phyloP scores from a whole-genome alignment of 257 asterid genomes.

The Anisodus acutangulus region DNA sequence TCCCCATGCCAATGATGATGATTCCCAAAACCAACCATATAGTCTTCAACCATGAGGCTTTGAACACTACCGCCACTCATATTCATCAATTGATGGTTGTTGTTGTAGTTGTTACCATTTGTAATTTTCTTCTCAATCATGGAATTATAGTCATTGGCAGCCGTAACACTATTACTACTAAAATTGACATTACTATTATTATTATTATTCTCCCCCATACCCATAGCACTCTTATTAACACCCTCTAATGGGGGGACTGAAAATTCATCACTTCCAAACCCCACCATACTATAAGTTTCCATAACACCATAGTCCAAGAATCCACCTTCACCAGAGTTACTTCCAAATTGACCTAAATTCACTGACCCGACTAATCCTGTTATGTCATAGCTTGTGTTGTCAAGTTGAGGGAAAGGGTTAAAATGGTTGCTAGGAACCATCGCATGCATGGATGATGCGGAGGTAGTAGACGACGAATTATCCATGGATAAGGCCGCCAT shows the following conservation, averaged over 20 bases:
- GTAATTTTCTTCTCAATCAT: slow-evolving; percentile 38
- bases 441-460: slow-evolving; percentile 56
- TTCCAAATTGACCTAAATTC: slow-evolving; percentile 30
- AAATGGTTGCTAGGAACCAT: slow-evolving; percentile 45
- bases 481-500: slow-evolving; percentile 52
- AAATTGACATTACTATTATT: slow-evolving; percentile 31
- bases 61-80: slow-evolving; percentile 28
- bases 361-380: slow-evolving; percentile 12
- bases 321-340: slow-evolving; percentile 34
- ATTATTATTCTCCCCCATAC: slow-evolving; percentile 42
- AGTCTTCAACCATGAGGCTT: slow-evolving; percentile 57
- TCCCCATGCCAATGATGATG: slow-evolving; percentile 81
- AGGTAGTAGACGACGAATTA: slow-evolving; percentile 52
- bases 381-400: slow-evolving; percentile 1
- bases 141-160: slow-evolving; percentile 40
- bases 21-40: slow-evolving; percentile 63
- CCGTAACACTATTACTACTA: slow-evolving; percentile 41
- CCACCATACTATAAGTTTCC: slow-evolving; percentile 53
- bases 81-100: slow-evolving; percentile 28
- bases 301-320: slow-evolving; percentile 48
- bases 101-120: slow-evolving; percentile 33
- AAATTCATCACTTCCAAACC: slow-evolving; percentile 62
- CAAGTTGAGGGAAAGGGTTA: slow-evolving; percentile 52
- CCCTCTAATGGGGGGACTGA: slow-evolving; percentile 66
- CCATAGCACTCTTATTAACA: slow-evolving; percentile 32